Percentiles rank a stretch among this genome's conserved stretches.
phyloP scores from a whole-genome alignment of 2,329 filamentous ascomycete genomes.

The Phaeosphaeriaceae sp. region DNA sequence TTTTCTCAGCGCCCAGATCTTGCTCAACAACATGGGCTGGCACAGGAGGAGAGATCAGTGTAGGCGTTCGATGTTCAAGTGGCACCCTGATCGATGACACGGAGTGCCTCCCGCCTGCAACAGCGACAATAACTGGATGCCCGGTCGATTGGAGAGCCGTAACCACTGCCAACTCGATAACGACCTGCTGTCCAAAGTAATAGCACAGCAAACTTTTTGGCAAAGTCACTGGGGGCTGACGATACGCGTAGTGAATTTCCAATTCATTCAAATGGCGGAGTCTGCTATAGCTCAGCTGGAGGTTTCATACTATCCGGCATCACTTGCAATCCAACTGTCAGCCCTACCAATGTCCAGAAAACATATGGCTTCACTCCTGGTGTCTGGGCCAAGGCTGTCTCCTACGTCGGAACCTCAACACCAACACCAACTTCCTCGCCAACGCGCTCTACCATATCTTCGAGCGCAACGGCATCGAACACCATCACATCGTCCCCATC shows the following conservation, averaged over 20 bases:
- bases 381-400: background rate
- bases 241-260: background rate
- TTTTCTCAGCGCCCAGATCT: background rate
- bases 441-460: background rate
- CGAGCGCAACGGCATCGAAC: background rate
- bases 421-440: background rate
- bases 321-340: background rate
- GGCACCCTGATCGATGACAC: background rate
- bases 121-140: background rate
- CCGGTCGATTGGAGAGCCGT: background rate
- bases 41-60: background rate
- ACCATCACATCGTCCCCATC: background rate
- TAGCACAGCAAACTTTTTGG: background rate
- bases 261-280: background rate
- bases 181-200: background rate
- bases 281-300: background rate
- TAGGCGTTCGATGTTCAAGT: background rate
- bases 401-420: background rate
- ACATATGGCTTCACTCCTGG: background rate
- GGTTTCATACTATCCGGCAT: background rate
- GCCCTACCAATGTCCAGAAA: background rate
- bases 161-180: background rate
- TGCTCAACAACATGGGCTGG: background rate
- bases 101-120: background rate
- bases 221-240: background rate